Evolutionary conservation across 2,329 filamentous ascomycete species (phyloP).

Genomic region (Bipolaris oryzae): DNA sequence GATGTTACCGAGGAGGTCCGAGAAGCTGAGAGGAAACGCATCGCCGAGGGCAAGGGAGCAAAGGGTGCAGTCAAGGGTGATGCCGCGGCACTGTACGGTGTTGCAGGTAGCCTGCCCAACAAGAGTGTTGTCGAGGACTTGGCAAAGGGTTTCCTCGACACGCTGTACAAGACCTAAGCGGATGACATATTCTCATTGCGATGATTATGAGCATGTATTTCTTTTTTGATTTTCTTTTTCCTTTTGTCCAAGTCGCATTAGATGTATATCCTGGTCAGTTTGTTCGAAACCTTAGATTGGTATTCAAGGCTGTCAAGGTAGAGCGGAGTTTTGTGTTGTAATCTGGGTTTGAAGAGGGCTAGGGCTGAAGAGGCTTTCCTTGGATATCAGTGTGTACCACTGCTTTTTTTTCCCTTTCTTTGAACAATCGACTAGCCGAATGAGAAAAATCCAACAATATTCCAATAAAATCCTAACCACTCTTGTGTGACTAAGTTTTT

Average conservation of each 20-base stretch:
- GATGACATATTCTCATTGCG: neutral
- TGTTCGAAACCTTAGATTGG: neutral
- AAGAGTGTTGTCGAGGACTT: conserved; percentile 93
- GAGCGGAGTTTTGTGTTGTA: neutral
- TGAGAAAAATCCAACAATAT: neutral
- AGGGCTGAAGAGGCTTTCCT: neutral
- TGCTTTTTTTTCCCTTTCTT: neutral
- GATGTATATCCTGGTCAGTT: neutral
- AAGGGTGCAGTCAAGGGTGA: conserved; percentile 70
- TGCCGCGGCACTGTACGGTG: conserved; percentile 88
- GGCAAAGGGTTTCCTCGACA: conserved; percentile 88
- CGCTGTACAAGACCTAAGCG: conserved; percentile 81
- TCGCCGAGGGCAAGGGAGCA: conserved; percentile 69
- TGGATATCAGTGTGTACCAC: neutral
- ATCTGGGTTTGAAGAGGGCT: neutral
- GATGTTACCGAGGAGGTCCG: conserved; percentile 70
- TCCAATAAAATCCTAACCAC: no score
- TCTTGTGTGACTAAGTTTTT: no score
- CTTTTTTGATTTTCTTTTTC: neutral
- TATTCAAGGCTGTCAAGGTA: neutral
- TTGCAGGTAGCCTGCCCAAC: conserved; percentile 92
- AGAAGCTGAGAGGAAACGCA: conserved; percentile 77
- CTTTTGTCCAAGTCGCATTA: neutral
- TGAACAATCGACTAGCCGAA: neutral
- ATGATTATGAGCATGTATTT: neutral